Percentiles rank a stretch among this genome's conserved stretches.
phyloP scores from a whole-genome alignment of 805 yeast genomes.

The Candida incommunis region DNA sequence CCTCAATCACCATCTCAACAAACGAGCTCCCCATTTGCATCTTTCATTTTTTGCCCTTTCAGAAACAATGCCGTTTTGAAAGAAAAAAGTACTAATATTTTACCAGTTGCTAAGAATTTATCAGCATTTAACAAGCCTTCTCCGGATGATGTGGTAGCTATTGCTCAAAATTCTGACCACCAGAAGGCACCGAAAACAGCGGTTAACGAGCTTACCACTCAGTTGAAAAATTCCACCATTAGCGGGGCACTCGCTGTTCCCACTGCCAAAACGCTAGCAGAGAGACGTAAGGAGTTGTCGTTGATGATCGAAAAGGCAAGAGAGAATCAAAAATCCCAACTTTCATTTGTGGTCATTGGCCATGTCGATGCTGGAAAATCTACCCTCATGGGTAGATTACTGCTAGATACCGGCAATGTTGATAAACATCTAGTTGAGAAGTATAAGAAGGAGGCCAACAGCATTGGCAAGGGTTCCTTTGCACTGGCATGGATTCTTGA shows the following conservation, averaged over 20 bases:
- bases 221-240: neutral
- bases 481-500: constrained; percentile 81
- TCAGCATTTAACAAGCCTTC: constrained; percentile 46
- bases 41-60: neutral
- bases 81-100: neutral
- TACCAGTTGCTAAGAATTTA: neutral
- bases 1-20: constrained; percentile 2
- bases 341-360: constrained; percentile 70
- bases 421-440: constrained; percentile 51
- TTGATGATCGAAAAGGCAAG: constrained; percentile 3
- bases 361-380: constrained; percentile 83
- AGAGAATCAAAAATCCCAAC: constrained; percentile 31
- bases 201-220: neutral
- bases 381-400: constrained; percentile 59
- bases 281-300: neutral
- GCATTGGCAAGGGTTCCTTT: constrained; percentile 61
- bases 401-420: constrained; percentile 54
- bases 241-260: neutral
- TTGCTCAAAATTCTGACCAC: constrained; percentile 30
- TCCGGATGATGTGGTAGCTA: constrained; percentile 49
- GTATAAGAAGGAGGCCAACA: constrained; percentile 48
- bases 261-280: neutral
- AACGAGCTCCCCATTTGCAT: too few species aligned
- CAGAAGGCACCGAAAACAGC: neutral
- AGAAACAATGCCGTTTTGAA: neutral